phyloP scores from a whole-genome alignment of 352 stramenopile genomes.

The Globisporangium paroecandrum region DNA sequence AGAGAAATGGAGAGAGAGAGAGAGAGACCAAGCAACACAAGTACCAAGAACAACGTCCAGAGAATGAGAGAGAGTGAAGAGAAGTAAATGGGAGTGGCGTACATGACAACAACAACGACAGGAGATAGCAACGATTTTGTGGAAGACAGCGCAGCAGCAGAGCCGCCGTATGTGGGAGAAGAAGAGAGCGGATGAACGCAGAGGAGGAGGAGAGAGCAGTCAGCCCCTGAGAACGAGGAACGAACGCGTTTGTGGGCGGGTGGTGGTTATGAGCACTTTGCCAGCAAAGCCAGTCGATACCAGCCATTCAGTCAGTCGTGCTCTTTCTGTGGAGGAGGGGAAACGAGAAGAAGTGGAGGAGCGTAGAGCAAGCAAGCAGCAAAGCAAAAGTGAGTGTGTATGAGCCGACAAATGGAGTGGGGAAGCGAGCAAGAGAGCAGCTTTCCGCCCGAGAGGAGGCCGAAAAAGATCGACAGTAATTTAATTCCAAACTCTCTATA shows the following conservation, averaged over 20 bases:
- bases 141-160: neutral
- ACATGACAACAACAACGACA: neutral
- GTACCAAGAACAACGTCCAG: conserved; percentile 3
- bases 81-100: neutral
- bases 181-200: neutral
- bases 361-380: neutral
- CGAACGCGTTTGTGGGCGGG: neutral
- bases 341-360: neutral
- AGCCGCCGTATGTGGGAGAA: neutral
- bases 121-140: neutral
- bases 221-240: neutral
- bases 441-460: neutral
- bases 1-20: conserved; percentile 13
- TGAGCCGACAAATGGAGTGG: neutral
- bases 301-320: neutral
- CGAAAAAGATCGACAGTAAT: conserved; percentile 6
- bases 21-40: neutral
- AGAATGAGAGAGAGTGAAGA: neutral
- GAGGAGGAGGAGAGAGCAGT: neutral
- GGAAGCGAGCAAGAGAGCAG: neutral
- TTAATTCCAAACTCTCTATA: conserved; percentile 12
- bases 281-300: neutral
- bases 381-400: conserved; percentile 5
- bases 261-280: neutral
- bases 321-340: conserved; percentile 1